Conservation (phyloP, 2,329 filamentous ascomycete genomes). For the Celoporthe dispersa region DNA sequence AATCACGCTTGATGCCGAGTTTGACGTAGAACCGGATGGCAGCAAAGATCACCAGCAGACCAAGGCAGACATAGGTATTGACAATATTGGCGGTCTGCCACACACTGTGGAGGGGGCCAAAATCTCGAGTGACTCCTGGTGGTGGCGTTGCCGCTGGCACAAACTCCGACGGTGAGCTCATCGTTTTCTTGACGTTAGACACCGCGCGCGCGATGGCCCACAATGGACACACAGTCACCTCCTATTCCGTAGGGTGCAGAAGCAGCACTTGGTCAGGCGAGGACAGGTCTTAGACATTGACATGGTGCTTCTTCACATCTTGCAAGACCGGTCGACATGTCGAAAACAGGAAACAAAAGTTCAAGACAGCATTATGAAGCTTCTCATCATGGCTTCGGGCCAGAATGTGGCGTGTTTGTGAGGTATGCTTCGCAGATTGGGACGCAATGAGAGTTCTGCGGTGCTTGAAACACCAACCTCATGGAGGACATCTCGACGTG, state of each 20-base stretch:
- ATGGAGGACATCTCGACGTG: neutral
- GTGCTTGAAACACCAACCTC: neutral
- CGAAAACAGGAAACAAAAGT: neutral
- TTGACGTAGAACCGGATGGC: constrained; percentile 6
- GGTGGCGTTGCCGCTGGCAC: constrained; percentile 11
- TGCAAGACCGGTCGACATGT: neutral
- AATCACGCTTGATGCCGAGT: neutral
- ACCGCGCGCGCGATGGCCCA: neutral
- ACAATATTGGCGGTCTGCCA: neutral
- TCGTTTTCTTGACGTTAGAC: neutral
- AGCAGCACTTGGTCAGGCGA: neutral
- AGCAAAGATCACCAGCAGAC: neutral
- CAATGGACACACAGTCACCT: neutral
- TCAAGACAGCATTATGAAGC: neutral
- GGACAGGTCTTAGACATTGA: neutral
- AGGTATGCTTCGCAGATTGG: neutral
- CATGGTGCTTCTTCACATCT: neutral
- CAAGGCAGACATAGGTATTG: constrained; percentile 9
- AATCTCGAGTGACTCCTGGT: neutral
- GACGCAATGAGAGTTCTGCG: neutral
- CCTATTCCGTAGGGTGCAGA: neutral
- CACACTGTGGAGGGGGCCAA: neutral
- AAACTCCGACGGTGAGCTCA: neutral
- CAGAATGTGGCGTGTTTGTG: neutral
- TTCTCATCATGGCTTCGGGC: neutral